Evolutionary conservation across 2,329 filamentous ascomycete species (phyloP), one percentile per base, ranked within the genome.

Genomic region (Scleromitrula shiraiana): DNA sequence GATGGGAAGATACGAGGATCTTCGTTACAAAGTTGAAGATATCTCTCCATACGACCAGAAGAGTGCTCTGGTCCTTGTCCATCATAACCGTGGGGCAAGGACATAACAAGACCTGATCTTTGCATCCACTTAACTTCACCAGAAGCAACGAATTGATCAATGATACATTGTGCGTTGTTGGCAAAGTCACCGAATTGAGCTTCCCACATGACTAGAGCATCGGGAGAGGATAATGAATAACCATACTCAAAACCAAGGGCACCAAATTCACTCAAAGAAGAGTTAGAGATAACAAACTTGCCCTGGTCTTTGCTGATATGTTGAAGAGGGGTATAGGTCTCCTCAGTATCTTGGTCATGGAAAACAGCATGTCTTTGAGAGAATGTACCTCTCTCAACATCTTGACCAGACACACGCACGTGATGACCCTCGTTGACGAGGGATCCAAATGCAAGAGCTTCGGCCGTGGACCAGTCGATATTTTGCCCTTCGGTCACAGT

Each of bases 121-220:
- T 98, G 93, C 71, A 97, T 85, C 93, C 93, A 98, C 74, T 98
- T 98, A 56, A 87, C 83, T 72, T 98, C 93, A 65, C 93, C 93
- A 53, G 93, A 96, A 42, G 93, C 91, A 61, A 98, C 84, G 72
- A 98, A 98, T 71, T 98, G 93, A 68, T 98, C 93, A 64, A 98
- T 94, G 69, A 98, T 94, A 68, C 89, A 95, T 72, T 98, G 93
- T 36, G 93, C 91, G 64, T 96, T 98, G 78, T 98, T 98, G 76
- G 93, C 93, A 63, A 98, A 98, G 70, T 98, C 93, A 76, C 93
- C 93, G 64, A 98, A 98, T 70, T 98, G 93, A 30, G 93, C 93
- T 73, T 98, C 93, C 93, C 93, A 98, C 82, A 98, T 95, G 60
- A 98, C 91, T 22, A 98, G 80, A 30, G 93, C 91, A 65, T 96